A percentile compares a stretch with the other conserved stretches of the same genome.
Evolutionary conservation across 495 filamentous ascomycete genomes (phyloP).

Genomic region (Neurospora pannonica): DNA sequence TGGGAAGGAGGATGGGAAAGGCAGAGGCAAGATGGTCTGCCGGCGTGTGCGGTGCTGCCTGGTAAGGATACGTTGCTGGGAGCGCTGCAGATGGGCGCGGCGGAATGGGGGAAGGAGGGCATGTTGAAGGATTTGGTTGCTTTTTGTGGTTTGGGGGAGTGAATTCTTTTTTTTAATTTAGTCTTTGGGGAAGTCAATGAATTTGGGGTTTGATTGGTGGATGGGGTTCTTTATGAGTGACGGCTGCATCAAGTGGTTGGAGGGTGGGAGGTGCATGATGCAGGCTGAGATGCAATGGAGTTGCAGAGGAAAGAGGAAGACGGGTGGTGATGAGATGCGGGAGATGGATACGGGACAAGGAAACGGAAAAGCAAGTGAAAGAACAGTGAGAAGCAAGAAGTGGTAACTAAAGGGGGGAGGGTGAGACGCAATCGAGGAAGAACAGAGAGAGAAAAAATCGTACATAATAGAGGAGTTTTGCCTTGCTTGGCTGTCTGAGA

Average conservation of each 20-base stretch:
- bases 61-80: constrained; percentile 60
- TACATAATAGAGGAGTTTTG: background rate
- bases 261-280: background rate
- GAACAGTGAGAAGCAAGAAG: background rate
- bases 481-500: background rate
- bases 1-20: background rate
- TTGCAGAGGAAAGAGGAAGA: background rate
- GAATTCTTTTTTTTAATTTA: background rate
- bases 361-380: background rate
- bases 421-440: background rate
- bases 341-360: background rate
- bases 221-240: background rate
- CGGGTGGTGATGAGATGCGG: background rate
- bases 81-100: constrained; percentile 50
- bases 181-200: background rate
- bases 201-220: background rate
- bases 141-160: constrained; percentile 1
- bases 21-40: constrained; percentile 33
- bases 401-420: background rate
- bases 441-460: background rate
- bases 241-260: background rate
- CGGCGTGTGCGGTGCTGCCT: constrained; percentile 51
- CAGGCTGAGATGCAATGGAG: background rate
- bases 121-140: constrained; percentile 65
- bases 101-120: constrained; percentile 43